phyloP scores from a whole-genome alignment of 192 early-diverging fungal genomes.

The Coemansia sp. region DNA sequence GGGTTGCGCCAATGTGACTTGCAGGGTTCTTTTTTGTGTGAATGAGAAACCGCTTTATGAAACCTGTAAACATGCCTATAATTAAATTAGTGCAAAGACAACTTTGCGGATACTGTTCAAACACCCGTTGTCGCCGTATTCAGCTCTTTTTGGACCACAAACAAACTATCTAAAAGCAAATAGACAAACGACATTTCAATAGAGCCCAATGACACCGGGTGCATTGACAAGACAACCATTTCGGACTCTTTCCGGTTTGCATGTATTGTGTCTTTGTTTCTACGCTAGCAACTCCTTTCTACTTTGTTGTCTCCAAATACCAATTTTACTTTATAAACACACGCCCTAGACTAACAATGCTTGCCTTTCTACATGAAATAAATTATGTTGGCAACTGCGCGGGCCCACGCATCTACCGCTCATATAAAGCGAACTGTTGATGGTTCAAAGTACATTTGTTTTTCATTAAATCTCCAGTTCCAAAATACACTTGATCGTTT shows the following conservation, averaged over 20 bases:
- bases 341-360: not conserved
- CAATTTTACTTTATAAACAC: conserved; percentile 1
- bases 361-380: not conserved
- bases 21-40: not conserved
- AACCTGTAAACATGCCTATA: not conserved
- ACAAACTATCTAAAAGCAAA: not conserved
- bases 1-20: not conserved
- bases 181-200: not conserved
- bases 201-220: not conserved
- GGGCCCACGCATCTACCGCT: not conserved
- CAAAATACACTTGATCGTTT: not conserved
- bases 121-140: not conserved
- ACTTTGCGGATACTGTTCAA: not conserved
- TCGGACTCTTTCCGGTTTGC: not conserved
- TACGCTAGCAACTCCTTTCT: not conserved
- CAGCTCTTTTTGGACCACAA: conserved; percentile 1
- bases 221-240: not conserved
- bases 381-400: not conserved
- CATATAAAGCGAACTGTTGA: not conserved
- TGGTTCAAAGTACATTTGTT: not conserved
- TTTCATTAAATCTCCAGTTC: not conserved
- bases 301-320: not conserved
- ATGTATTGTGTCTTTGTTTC: conserved; percentile 1
- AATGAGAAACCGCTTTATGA: too few relatives aligned
- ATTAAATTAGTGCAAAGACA: not conserved